A percentile compares a stretch with the other conserved stretches of the same genome.
Conservation (phyloP, 1,284 basidiomycete genomes). For the Ganoderma resinaceum region DNA sequence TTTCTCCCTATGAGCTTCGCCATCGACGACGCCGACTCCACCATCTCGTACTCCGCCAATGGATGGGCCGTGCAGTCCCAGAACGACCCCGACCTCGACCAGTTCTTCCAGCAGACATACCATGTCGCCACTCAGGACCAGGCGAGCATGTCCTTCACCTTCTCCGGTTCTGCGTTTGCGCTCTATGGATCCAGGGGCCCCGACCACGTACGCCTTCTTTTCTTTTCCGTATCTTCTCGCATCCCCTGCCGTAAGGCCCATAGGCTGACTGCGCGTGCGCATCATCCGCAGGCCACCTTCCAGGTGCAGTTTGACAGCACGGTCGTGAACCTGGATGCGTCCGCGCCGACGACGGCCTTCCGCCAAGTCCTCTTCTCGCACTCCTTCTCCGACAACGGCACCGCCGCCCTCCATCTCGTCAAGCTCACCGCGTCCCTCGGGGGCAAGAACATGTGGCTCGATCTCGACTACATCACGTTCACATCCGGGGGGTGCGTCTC, state of each 20-base stretch:
- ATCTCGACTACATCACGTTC: conserved; percentile 40
- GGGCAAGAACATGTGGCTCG: conserved; percentile 34
- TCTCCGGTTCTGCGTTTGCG: conserved; percentile 33
- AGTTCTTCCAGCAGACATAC: conserved; percentile 40
- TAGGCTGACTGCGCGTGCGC: not conserved
- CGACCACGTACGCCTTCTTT: conserved; percentile 35
- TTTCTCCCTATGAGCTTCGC: conserved; percentile 37
- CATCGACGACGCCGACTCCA: conserved; percentile 39
- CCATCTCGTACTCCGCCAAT: conserved; percentile 34
- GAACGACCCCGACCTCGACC: conserved; percentile 28
- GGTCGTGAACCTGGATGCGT: conserved; percentile 31
- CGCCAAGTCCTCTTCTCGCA: conserved; percentile 37
- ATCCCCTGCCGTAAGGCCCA: not conserved
- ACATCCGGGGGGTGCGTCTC: conserved; percentile 29
- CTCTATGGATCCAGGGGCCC: conserved; percentile 41
- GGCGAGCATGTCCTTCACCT: conserved; percentile 35
- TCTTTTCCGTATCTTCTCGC: not conserved
- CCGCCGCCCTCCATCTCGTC: conserved; percentile 30
- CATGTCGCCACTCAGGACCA: conserved; percentile 37
- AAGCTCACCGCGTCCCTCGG: conserved; percentile 29
- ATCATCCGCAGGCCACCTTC: conserved; percentile 32
- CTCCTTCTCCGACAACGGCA: conserved; percentile 23
- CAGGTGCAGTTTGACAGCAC: conserved; percentile 37
- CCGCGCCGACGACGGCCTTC: conserved; percentile 28
- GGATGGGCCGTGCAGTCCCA: conserved; percentile 36